Evolutionary conservation across 331 rosid genomes (phyloP).

Genomic region (Erythrophleum ivorense): DNA sequence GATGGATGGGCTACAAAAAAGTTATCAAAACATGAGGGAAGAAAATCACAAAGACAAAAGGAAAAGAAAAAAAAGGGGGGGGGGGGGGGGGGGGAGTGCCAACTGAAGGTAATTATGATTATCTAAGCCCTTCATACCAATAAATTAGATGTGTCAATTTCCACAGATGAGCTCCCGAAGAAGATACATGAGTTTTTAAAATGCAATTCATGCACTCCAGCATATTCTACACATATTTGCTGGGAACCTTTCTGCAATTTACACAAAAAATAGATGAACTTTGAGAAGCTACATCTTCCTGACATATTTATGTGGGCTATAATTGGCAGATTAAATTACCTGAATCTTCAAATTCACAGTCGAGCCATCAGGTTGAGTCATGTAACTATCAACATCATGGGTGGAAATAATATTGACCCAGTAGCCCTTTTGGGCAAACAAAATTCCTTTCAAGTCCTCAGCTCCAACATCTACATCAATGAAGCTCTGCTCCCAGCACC

Average conservation of each 20-base stretch:
- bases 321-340: constrained; percentile 55
- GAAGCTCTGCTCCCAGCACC: constrained; percentile 94
- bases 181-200: constrained; percentile 80
- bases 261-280: constrained; percentile 44
- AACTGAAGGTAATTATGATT: background rate
- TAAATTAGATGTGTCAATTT: constrained; percentile 68
- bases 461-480: constrained; percentile 77
- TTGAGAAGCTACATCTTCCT: constrained; percentile 35
- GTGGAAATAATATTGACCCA: constrained; percentile 81
- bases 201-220: constrained; percentile 88
- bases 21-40: constrained; percentile 16
- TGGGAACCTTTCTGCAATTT: constrained; percentile 91
- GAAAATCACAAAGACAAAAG: constrained; percentile 29
- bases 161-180: constrained; percentile 85
- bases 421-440: constrained; percentile 88
- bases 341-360: constrained; percentile 65
- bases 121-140: constrained; percentile 53
- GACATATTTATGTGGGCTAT: constrained; percentile 24
- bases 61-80: background rate
- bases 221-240: constrained; percentile 72
- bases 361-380: constrained; percentile 78
- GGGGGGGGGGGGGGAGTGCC: background rate
- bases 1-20: constrained; percentile 70
- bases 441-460: constrained; percentile 74
- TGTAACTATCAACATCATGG: constrained; percentile 79